Conservation (phyloP, 352 stramenopile species). For the Peronospora belbahrii region DNA sequence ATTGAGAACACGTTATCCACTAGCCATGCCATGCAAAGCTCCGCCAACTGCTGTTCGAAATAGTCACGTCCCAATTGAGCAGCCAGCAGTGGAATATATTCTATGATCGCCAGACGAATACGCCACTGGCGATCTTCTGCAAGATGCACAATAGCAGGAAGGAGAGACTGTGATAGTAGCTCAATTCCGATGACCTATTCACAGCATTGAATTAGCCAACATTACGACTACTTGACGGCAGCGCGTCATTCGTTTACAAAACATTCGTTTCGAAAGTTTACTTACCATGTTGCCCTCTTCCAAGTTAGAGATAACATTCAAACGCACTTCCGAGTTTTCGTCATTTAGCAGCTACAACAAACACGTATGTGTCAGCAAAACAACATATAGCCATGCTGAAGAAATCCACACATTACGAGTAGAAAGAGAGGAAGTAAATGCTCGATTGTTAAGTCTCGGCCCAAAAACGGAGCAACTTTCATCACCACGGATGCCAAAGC, state of each 20-base stretch:
- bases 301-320: slow-evolving; percentile 98
- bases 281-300: slow-evolving; percentile 90
- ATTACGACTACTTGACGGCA: not conserved
- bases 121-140: slow-evolving; percentile 98
- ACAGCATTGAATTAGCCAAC: slow-evolving; percentile 6
- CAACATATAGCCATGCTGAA: not conserved
- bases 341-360: slow-evolving; percentile 88
- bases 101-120: slow-evolving; percentile 96
- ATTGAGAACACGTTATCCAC: slow-evolving; percentile 96
- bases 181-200: slow-evolving; percentile 94
- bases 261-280: not conserved
- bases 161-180: slow-evolving; percentile 91
- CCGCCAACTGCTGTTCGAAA: slow-evolving; percentile 92
- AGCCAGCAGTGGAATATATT: slow-evolving; percentile 96
- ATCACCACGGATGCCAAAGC: slow-evolving; percentile 93
- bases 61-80: slow-evolving; percentile 93
- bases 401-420: slow-evolving; percentile 36
- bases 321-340: slow-evolving; percentile 93
- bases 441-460: slow-evolving; percentile 89
- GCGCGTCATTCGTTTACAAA: not conserved
- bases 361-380: slow-evolving; percentile 3
- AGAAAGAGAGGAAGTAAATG: slow-evolving; percentile 94
- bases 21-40: slow-evolving; percentile 95
- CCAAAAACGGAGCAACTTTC: slow-evolving; percentile 91
- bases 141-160: slow-evolving; percentile 96